A percentile compares a stretch with the other conserved stretches of the same genome.
phyloP scores from a whole-genome alignment of 2,329 filamentous ascomycete genomes.

The Aspergillus thermomutatus region DNA sequence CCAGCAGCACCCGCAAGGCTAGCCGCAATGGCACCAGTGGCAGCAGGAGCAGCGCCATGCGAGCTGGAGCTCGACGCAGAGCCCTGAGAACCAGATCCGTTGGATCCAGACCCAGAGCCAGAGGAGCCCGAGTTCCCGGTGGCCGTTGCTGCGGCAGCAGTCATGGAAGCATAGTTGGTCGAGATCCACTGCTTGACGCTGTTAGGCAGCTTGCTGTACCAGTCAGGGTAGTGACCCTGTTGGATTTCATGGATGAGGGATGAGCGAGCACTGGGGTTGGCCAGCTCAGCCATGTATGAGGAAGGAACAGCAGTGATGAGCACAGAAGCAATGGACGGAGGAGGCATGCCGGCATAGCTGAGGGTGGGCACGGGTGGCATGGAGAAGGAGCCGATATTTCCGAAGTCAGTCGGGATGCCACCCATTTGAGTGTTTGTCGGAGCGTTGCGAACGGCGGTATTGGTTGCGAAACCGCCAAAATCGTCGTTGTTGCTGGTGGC shows the following conservation, averaged over 20 bases:
- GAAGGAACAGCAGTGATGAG: conserved; percentile 26
- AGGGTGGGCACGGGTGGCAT: conserved; percentile 5
- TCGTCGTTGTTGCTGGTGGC: not conserved
- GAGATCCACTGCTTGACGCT: conserved; percentile 25
- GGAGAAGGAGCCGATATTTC: not conserved
- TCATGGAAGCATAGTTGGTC: conserved; percentile 1
- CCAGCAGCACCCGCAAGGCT: conserved; percentile 19
- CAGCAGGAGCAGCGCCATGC: conserved; percentile 11
- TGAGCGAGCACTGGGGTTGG: conserved; percentile 15
- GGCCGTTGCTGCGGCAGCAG: not conserved
- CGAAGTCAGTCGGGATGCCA: not conserved
- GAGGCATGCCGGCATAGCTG: conserved; percentile 10
- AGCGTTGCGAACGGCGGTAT: conserved; percentile 1
- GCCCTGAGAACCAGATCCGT: not conserved
- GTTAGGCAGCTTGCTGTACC: conserved; percentile 25
- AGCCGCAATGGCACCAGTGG: conserved; percentile 16
- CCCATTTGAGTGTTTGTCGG: not conserved
- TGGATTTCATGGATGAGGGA: conserved; percentile 21
- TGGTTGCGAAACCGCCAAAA: not conserved
- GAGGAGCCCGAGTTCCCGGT: conserved; percentile 1
- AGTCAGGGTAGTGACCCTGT: conserved; percentile 22
- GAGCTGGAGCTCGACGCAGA: conserved; percentile 8
- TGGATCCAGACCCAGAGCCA: conserved; percentile 6
- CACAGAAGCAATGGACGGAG: conserved; percentile 22
- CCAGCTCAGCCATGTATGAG: conserved; percentile 19